Evolutionary conservation across 306 rosid species (phyloP).

Genomic region (Rubus parviflorus): DNA sequence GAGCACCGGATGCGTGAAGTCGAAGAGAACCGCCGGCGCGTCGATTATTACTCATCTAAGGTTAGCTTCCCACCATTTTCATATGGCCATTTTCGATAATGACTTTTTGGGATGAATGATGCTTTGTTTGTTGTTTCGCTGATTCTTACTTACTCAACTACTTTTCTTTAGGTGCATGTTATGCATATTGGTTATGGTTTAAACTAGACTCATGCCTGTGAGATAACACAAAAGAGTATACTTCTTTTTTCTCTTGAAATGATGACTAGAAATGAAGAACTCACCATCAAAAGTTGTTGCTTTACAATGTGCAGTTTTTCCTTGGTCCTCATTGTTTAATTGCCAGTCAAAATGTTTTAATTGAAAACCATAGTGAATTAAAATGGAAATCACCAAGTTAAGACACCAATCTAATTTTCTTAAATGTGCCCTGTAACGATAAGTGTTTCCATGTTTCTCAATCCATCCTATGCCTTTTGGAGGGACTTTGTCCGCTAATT

Average conservation of each 20-base stretch:
- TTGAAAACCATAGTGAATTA: not conserved
- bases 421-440: not conserved
- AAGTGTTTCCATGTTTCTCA: not conserved
- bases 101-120: not conserved
- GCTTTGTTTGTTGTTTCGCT: not conserved
- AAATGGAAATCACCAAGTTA: not conserved
- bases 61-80: conserved; percentile 28
- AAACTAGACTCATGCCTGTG: not conserved
- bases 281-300: not conserved
- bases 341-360: not conserved
- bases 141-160: not conserved
- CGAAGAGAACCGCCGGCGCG: conserved; percentile 50
- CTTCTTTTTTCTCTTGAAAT: not conserved
- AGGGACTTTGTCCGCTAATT: conserved; percentile 23
- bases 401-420: not conserved
- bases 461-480: conserved; percentile 1
- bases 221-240: not conserved
- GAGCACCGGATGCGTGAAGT: conserved; percentile 85
- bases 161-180: not conserved
- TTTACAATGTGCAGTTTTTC: not conserved
- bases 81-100: not conserved
- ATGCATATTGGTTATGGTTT: not conserved
- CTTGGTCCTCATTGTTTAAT: not conserved
- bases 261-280: conserved; percentile 1
- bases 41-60: conserved; percentile 71